These are phyloP conservation scores for Plasmodium berghei DNA, from an alignment of 169 alveolate genomes.

Conservation along the genomic window DNA sequence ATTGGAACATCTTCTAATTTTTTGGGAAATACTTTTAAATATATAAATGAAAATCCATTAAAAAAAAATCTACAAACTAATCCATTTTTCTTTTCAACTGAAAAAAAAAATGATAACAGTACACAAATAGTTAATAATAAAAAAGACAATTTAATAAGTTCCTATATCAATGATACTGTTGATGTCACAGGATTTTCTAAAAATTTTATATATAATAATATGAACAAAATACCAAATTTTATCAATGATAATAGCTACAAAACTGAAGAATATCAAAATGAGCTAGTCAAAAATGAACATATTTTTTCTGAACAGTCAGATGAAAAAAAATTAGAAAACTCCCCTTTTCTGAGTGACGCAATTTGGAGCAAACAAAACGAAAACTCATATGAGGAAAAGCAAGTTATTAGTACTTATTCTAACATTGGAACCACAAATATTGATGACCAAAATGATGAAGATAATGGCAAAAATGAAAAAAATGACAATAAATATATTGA, in stretches of 20 bases:
- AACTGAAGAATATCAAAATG: slow-evolving; percentile 9
- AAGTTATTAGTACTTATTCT: neutral
- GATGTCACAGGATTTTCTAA: slow-evolving; percentile 65
- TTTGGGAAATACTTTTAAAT: slow-evolving; percentile 74
- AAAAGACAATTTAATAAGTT: slow-evolving; percentile 1
- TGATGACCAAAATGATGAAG: too few relatives aligned
- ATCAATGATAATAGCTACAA: slow-evolving; percentile 29
- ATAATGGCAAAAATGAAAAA: neutral
- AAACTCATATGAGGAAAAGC: neutral
- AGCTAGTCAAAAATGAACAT: neutral
- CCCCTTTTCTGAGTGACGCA: neutral
- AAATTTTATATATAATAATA: slow-evolving; percentile 58
- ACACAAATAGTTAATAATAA: neutral
- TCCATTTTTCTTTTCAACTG: slow-evolving; percentile 38
- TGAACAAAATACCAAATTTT: slow-evolving; percentile 50
- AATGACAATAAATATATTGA: slow-evolving; percentile 23
- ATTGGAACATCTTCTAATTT: slow-evolving; percentile 74
- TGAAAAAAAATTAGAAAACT: neutral
- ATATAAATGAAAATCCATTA: slow-evolving; percentile 72
- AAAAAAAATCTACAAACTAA: slow-evolving; percentile 69
- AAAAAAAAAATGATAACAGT: slow-evolving; percentile 19
- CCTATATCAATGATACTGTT: slow-evolving; percentile 2
- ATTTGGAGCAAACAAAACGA: neutral
- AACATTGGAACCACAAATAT: too few relatives aligned
- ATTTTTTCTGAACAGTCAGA: slow-evolving; percentile 13